Conservation (phyloP, 352 stramenopile species). For the Globisporangium spiculum region DNA sequence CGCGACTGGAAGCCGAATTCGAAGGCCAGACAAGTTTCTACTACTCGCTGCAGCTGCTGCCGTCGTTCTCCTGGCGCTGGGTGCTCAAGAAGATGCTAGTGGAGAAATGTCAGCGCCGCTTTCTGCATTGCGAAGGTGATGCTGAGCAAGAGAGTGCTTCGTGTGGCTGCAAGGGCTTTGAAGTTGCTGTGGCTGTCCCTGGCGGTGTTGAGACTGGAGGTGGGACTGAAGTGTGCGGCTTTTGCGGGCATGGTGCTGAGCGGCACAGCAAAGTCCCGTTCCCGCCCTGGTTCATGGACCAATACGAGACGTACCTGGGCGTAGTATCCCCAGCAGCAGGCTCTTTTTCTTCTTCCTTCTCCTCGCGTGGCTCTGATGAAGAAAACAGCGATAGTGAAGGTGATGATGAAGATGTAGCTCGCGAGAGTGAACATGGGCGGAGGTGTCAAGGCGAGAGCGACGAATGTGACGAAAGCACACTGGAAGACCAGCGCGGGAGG, state of each 20-base stretch:
- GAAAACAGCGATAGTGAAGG: background rate
- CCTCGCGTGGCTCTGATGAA: background rate
- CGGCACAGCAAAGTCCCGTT: constrained; percentile 38
- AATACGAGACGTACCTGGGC: constrained; percentile 59
- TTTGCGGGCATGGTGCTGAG: constrained; percentile 39
- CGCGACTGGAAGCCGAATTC: constrained; percentile 59
- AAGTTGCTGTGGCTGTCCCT: constrained; percentile 10
- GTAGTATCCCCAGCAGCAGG: background rate
- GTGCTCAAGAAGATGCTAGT: constrained; percentile 35
- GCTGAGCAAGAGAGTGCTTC: background rate
- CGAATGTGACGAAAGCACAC: constrained; percentile 6
- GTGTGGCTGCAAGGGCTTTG: constrained; percentile 66
- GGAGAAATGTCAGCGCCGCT: constrained; percentile 31
- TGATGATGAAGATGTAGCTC: background rate
- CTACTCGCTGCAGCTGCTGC: constrained; percentile 52
- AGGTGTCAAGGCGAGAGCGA: background rate
- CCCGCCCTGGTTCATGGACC: constrained; percentile 67
- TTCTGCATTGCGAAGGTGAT: constrained; percentile 45
- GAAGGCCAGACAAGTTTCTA: constrained; percentile 65
- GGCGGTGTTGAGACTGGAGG: background rate
- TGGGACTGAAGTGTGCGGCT: constrained; percentile 26
- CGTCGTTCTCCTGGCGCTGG: constrained; percentile 42
- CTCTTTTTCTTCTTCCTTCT: background rate
- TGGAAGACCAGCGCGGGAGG: constrained; percentile 23
- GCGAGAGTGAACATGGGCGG: background rate